A percentile compares a stretch with the other conserved stretches of the same genome.
Conservation (phyloP, 2,329 filamentous ascomycete genomes). For the Raffaelea ambrosiae region DNA sequence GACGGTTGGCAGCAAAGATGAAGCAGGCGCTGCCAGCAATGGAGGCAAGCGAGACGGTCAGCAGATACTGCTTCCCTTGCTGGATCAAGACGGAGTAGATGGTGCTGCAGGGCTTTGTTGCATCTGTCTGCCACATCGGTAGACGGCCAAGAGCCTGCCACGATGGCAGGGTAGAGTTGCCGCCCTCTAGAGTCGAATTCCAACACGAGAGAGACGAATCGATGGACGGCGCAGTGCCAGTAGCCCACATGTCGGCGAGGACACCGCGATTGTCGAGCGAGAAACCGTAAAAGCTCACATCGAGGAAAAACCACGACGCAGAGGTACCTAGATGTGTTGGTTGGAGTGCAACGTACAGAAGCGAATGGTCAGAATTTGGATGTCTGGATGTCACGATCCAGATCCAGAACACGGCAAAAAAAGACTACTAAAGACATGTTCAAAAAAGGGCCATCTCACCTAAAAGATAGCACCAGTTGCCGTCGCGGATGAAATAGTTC, state of each 20-base stretch:
- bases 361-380: too few relatives aligned
- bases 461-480: slow-evolving; percentile 35
- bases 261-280: slow-evolving; percentile 37
- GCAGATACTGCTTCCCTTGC: slow-evolving; percentile 43
- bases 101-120: slow-evolving; percentile 38
- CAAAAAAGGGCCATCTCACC: slow-evolving; percentile 17
- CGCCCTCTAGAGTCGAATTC: slow-evolving; percentile 33
- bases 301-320: slow-evolving; percentile 44
- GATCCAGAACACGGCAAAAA: too few relatives aligned
- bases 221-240: slow-evolving; percentile 22
- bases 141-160: slow-evolving; percentile 29
- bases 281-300: slow-evolving; percentile 50
- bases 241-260: slow-evolving; percentile 34
- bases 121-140: slow-evolving; percentile 42
- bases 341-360: too few relatives aligned
- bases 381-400: too few relatives aligned
- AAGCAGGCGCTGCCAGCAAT: slow-evolving; percentile 42
- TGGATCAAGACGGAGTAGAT: slow-evolving; percentile 43
- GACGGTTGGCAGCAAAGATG: slow-evolving; percentile 36
- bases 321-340: slow-evolving; percentile 24
- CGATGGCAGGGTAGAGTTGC: slow-evolving; percentile 32
- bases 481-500: slow-evolving; percentile 40
- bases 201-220: slow-evolving; percentile 34
- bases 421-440: too few relatives aligned
- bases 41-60: slow-evolving; percentile 43